A percentile compares a stretch with the other conserved stretches of the same genome.
Evolutionary conservation across 495 filamentous ascomycete species (phyloP).

Genomic region (Amniculicola lignicola): DNA sequence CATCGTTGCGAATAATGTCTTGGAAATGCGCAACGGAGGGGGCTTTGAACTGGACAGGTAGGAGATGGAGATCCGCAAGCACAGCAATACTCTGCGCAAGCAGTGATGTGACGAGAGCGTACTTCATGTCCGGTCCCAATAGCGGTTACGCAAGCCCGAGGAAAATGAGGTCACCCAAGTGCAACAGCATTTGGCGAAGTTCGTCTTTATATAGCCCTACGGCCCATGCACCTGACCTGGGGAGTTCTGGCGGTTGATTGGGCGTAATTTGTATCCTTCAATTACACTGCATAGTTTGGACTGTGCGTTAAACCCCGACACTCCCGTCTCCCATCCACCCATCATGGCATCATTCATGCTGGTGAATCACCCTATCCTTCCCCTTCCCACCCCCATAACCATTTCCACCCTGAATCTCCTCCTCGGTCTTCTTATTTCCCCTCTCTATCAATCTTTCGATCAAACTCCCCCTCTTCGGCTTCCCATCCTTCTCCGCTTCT

Average conservation of each 20-base stretch:
- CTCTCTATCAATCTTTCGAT: constrained; percentile 22
- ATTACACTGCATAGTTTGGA: too few relatives aligned
- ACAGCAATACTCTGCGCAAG: neutral
- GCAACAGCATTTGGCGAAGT: too few relatives aligned
- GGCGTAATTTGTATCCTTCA: too few relatives aligned
- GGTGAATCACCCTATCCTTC: neutral
- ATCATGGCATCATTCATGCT: too few relatives aligned
- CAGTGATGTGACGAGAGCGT: constrained; percentile 1
- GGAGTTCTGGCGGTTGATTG: too few relatives aligned
- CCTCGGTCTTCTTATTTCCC: constrained; percentile 27
- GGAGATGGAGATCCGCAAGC: neutral
- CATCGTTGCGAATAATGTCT: constrained; percentile 15
- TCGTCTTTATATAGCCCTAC: too few relatives aligned
- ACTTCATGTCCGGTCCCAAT: too few relatives aligned
- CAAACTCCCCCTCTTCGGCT: constrained; percentile 24
- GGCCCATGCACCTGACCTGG: too few relatives aligned
- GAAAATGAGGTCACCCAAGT: too few relatives aligned
- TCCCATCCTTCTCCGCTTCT: constrained; percentile 23
- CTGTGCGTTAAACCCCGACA: too few relatives aligned
- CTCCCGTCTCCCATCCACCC: too few relatives aligned
- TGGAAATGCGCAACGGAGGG: constrained; percentile 4
- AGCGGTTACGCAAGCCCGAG: too few relatives aligned
- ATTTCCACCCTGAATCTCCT: constrained; percentile 21
- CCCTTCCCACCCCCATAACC: neutral
- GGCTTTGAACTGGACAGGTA: constrained; percentile 9